phyloP scores from a whole-genome alignment of 2,329 filamentous ascomycete genomes.

The Fusarium decemcellulare region DNA sequence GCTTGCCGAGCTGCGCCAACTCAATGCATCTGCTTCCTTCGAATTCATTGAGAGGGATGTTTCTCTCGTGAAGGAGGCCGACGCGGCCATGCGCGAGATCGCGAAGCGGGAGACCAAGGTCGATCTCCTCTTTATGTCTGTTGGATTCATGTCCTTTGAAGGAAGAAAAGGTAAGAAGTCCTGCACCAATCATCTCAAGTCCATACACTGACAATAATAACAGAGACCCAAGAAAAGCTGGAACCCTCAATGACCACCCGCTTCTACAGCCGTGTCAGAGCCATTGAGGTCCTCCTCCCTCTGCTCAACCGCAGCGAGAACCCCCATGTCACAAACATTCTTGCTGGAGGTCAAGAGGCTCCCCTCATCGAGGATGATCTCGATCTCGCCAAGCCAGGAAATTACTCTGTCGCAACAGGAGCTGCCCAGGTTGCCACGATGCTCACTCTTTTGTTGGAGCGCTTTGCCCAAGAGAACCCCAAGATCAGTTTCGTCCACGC shows the following conservation, averaged over 20 bases:
- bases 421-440: constrained; percentile 63
- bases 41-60: constrained; percentile 65
- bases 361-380: constrained; percentile 61
- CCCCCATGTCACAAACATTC: constrained; percentile 63
- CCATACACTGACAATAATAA: rapidly evolving
- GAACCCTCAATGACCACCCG: constrained; percentile 65
- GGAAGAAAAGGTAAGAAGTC: constrained; percentile 38
- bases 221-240: constrained; percentile 71
- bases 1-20: constrained; percentile 55
- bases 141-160: constrained; percentile 49
- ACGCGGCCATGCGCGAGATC: constrained; percentile 58
- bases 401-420: constrained; percentile 52
- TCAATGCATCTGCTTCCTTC: constrained; percentile 60
- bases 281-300: constrained; percentile 70
- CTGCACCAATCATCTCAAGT: rapidly evolving
- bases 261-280: constrained; percentile 71
- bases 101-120: constrained; percentile 56
- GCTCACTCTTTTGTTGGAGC: constrained; percentile 63
- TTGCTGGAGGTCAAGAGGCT: constrained; percentile 65
- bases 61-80: constrained; percentile 65
- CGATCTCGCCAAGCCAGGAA: constrained; percentile 56
- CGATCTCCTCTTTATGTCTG: constrained; percentile 61
- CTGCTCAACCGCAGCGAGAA: constrained; percentile 58
- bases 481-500: constrained; percentile 54
- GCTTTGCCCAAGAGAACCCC: constrained; percentile 61